phyloP scores from a whole-genome alignment of 2,329 filamentous ascomycete genomes.

The Fusarium lyarnte region DNA sequence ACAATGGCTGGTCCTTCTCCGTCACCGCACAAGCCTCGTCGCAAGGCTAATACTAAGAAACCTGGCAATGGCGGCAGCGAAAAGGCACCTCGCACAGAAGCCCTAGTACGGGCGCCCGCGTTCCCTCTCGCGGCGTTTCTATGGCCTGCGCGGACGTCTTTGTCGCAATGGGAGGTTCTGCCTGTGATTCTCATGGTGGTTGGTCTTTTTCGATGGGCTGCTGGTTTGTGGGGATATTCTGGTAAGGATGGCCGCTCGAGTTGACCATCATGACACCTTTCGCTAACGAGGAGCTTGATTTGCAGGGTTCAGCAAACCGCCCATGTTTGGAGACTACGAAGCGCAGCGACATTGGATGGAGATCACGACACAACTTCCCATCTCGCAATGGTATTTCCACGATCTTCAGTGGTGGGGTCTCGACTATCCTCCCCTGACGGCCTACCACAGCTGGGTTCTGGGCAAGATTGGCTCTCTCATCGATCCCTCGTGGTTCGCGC shows the following conservation, averaged over 20 bases:
- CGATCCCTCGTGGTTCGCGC: constrained; percentile 85
- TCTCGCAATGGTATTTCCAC: constrained; percentile 98
- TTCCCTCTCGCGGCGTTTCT: constrained; percentile 95
- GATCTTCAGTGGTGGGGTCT: constrained; percentile 97
- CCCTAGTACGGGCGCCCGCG: constrained; percentile 69
- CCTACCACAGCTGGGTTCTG: constrained; percentile 97
- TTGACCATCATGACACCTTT: constrained; percentile 6
- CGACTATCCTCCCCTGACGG: constrained; percentile 96
- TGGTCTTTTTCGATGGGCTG: constrained; percentile 93
- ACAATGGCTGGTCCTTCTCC: constrained; percentile 64
- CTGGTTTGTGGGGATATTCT: constrained; percentile 94
- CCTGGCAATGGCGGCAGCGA: constrained; percentile 50
- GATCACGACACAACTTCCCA: constrained; percentile 85
- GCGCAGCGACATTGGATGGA: constrained; percentile 99
- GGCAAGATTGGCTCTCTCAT: constrained; percentile 85
- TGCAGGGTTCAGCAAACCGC: constrained; percentile 79
- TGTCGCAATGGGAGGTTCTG: constrained; percentile 91
- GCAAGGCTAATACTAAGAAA: constrained; percentile 62
- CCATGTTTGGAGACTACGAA: constrained; percentile 97
- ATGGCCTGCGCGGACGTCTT: constrained; percentile 85
- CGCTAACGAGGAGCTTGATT: constrained; percentile 18
- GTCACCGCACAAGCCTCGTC: constrained; percentile 68
- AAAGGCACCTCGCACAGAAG: constrained; percentile 51
- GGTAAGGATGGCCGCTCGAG: constrained; percentile 60
- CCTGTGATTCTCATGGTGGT: constrained; percentile 88